These are phyloP conservation scores for Phlyctochytrium arcticum DNA, from an alignment of 192 early-diverging fungal species.

Conservation along the genomic window DNA sequence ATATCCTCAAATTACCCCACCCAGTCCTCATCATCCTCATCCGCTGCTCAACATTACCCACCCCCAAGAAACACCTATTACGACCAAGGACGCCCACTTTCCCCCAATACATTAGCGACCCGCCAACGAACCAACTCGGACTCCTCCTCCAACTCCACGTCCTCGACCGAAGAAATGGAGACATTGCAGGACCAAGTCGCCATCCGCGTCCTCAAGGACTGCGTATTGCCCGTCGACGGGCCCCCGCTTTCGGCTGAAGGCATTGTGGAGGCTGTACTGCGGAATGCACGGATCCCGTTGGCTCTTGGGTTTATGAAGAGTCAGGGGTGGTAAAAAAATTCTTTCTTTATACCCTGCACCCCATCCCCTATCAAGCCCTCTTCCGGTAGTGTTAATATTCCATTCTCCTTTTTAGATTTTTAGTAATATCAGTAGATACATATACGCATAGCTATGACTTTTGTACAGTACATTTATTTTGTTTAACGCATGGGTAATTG, in stretches of 20 bases:
- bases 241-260: background rate
- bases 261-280: constrained; percentile 5
- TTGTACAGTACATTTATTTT: no score
- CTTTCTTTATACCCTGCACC: no score
- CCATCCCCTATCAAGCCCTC: no score
- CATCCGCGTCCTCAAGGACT: constrained; percentile 14
- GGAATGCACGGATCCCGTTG: constrained; percentile 8
- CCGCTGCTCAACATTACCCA: no score
- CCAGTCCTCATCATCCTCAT: no score
- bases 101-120: no score
- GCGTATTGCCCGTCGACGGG: constrained; percentile 9
- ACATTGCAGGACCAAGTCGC: constrained; percentile 11
- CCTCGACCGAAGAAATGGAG: constrained; percentile 2
- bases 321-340: background rate
- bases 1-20: background rate
- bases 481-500: no score
- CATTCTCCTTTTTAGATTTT: no score
- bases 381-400: no score
- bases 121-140: background rate
- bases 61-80: background rate
- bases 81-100: background rate
- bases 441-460: no score
- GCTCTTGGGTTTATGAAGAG: constrained; percentile 14
- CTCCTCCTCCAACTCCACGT: background rate
- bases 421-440: no score